Base-by-base conservation (phyloP, 495 filamentous ascomycete genomes). In the Acidomyces sp. region DNA sequence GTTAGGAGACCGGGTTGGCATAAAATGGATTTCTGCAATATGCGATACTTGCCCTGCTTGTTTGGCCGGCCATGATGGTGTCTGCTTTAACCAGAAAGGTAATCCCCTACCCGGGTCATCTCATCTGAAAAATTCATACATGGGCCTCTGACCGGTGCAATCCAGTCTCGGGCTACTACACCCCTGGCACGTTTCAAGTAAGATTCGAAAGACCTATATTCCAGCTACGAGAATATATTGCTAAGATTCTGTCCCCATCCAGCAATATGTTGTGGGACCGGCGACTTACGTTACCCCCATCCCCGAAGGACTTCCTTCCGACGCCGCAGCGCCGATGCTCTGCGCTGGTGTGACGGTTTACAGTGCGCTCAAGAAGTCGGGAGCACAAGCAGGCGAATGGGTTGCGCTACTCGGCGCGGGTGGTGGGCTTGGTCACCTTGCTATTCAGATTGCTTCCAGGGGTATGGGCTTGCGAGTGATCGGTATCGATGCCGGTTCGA, bases 381-480 rank as follows among this genome's bases (percentile, higher is more conserved):
- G 67, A 32, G 74, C 73, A 12, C 61, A 64, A 34, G 59, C 68
- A 1, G 79, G 79, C 7, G 63, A 80, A 36, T 78, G 67, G 66
- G 68, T 83, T 3, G 69, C 78, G 0, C 72, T 85, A 47, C 67
- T 74, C 20, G 78, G 55, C 45, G 26, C 48, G 30, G 43, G 47
- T 6, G 41, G 34, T 28, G 41, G 28, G 2, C 36, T 50, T 20
- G 39, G 46, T 39, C 72, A 79, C 56, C 53, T 80, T n/a, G 75
- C 70, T 2, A 65, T 69, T n/a, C 77, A 82, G 44, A 65, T 82
- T 18, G 78, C 73, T 7, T 59, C 59, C 28, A 56, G 61, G 1
- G 78, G 71, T 3, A 81, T 84, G 70, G 74, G 69, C 2, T 56
- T 75, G 13, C 69, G 80, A 15, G 74, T 82, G 20, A 76, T 84